phyloP scores from a whole-genome alignment of 257 asterid species.

The Paraleonurus japonicus region DNA sequence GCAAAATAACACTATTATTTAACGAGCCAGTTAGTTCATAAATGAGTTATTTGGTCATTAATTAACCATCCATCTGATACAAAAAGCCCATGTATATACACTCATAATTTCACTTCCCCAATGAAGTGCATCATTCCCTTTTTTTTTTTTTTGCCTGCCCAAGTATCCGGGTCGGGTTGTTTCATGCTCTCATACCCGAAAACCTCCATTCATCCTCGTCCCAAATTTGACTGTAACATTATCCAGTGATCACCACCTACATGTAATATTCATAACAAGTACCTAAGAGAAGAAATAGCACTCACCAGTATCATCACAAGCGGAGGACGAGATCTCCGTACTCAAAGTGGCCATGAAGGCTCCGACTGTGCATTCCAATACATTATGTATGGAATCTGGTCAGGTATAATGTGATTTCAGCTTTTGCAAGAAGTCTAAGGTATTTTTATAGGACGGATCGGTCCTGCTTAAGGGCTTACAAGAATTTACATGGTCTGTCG shows the following conservation, averaged over 20 bases:
- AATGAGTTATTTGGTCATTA: neutral
- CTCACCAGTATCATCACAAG: neutral
- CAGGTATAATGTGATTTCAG: constrained; percentile 54
- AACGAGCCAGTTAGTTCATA: neutral
- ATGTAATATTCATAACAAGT: neutral
- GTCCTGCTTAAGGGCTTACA: constrained; percentile 87
- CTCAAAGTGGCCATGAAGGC: neutral
- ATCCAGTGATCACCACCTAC: neutral
- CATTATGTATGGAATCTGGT: neutral
- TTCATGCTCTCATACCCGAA: neutral
- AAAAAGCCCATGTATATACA: neutral
- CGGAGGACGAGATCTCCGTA: neutral
- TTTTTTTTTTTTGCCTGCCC: neutral
- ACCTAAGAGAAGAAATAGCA: neutral
- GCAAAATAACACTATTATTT: neutral
- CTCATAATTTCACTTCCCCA: neutral
- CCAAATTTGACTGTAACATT: neutral
- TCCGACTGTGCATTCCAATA: neutral
- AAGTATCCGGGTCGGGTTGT: no score
- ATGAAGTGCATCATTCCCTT: neutral
- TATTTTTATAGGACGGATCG: constrained; percentile 89
- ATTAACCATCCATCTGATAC: neutral
- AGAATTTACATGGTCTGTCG: constrained; percentile 94
- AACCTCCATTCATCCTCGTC: neutral
- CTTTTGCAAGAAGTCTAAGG: constrained; percentile 73